Conservation (phyloP, 345 rosid species). For the Citrus glauca region DNA sequence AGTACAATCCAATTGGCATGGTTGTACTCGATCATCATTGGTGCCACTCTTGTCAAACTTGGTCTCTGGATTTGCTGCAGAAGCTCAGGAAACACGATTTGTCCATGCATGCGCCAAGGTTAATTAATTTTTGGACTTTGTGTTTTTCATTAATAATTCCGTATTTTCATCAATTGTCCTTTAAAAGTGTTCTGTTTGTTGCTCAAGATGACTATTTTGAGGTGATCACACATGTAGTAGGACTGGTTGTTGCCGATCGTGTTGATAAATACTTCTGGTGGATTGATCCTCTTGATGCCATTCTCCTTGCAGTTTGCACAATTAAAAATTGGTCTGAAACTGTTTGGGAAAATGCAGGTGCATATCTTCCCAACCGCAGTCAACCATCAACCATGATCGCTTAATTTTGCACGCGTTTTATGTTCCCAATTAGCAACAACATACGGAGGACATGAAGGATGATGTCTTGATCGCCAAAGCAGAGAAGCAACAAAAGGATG, state of each 20-base stretch:
- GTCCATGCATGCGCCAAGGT: constrained; percentile 93
- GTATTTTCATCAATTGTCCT: background rate
- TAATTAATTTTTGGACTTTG: background rate
- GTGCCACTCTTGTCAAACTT: constrained; percentile 67
- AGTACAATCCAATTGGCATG: constrained; percentile 45
- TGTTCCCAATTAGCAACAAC: constrained; percentile 66
- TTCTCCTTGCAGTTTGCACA: constrained; percentile 71
- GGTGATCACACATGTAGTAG: constrained; percentile 77
- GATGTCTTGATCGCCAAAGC: constrained; percentile 59
- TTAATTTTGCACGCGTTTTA: background rate
- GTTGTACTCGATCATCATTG: constrained; percentile 71
- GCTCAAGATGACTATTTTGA: constrained; percentile 88
- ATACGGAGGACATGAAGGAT: constrained; percentile 72
- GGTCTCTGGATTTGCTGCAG: constrained; percentile 81
- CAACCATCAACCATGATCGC: constrained; percentile 1
- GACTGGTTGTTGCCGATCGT: constrained; percentile 68
- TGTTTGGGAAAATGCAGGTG: constrained; percentile 88
- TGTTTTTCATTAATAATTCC: background rate
- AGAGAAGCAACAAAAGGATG: constrained; percentile 54
- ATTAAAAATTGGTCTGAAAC: constrained; percentile 84
- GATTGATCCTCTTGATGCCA: constrained; percentile 86
- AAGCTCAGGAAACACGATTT: constrained; percentile 56
- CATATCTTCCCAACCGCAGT: constrained; percentile 32
- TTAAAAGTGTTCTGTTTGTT: background rate
- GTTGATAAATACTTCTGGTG: constrained; percentile 76